Evolutionary conservation across 2,329 filamentous ascomycete genomes (phyloP).

Genomic region (Ophiostoma ips): DNA sequence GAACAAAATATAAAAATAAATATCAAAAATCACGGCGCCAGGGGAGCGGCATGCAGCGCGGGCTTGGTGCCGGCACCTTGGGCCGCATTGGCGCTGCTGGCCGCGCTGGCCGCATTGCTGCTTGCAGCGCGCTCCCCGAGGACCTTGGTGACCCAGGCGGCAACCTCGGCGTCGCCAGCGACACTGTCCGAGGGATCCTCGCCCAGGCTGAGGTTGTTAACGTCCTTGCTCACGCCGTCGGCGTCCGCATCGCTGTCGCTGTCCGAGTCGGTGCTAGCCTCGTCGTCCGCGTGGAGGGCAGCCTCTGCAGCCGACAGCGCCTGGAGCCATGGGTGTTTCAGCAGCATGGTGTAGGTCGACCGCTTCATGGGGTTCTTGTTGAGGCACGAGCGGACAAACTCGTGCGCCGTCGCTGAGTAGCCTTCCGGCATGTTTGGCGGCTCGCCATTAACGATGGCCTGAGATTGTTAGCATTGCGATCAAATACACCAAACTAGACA

Average conservation of each 20-base stretch:
- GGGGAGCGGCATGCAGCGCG: slow-evolving; percentile 72
- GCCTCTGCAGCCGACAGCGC: slow-evolving; percentile 19
- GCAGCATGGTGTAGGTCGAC: slow-evolving; percentile 84
- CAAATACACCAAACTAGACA: too few relatives aligned
- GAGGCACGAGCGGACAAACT: slow-evolving; percentile 80
- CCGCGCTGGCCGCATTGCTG: slow-evolving; percentile 23
- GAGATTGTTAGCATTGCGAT: background rate
- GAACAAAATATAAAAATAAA: background rate
- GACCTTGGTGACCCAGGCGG: slow-evolving; percentile 65
- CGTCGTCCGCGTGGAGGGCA: slow-evolving; percentile 24
- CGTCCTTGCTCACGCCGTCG: slow-evolving; percentile 19
- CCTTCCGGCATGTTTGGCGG: slow-evolving; percentile 74
- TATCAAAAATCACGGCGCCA: slow-evolving; percentile 38
- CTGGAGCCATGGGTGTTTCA: slow-evolving; percentile 77
- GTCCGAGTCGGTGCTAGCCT: slow-evolving; percentile 14
- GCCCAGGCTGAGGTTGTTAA: slow-evolving; percentile 24
- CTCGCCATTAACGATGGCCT: slow-evolving; percentile 98
- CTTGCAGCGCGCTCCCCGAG: slow-evolving; percentile 46
- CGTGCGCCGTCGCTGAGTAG: slow-evolving; percentile 66
- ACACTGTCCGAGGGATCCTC: slow-evolving; percentile 18
- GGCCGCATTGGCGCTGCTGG: slow-evolving; percentile 23
- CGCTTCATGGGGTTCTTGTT: slow-evolving; percentile 85
- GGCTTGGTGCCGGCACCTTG: slow-evolving; percentile 48
- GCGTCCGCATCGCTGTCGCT: slow-evolving; percentile 17
- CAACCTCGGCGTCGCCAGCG: slow-evolving; percentile 67